Evolutionary conservation across 768 basidiomycete species (phyloP).

Genomic region (Agaricus sinodeliciosus): DNA sequence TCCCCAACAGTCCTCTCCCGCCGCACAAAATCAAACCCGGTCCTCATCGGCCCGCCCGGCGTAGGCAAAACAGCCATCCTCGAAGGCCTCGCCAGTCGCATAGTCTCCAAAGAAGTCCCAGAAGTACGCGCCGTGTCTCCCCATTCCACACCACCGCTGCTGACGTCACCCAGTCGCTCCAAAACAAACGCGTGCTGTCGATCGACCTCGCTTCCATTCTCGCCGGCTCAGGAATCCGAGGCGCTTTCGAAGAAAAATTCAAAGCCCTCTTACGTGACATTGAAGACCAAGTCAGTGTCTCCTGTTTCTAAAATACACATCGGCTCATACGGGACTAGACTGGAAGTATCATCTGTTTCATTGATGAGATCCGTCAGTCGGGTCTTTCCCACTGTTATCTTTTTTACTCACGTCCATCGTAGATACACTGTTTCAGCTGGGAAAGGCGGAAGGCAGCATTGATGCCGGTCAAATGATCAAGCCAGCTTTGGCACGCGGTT

Average conservation of each 20-base stretch:
- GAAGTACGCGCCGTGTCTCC: conserved; percentile 46
- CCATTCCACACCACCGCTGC: not conserved
- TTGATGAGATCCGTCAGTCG: conserved; percentile 78
- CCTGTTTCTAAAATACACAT: conserved; percentile 20
- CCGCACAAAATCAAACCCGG: conserved; percentile 89
- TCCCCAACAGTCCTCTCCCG: conserved; percentile 72
- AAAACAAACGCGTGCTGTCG: conserved; percentile 82
- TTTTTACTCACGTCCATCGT: not conserved
- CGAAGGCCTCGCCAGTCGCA: conserved; percentile 83
- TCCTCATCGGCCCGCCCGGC: conserved; percentile 81
- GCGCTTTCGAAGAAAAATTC: conserved; percentile 92
- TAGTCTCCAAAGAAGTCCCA: conserved; percentile 85
- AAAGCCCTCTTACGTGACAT: conserved; percentile 87
- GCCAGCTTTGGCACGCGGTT: conserved; percentile 79
- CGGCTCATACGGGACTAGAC: conserved; percentile 26
- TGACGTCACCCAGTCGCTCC: conserved; percentile 52
- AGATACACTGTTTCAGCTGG: conserved; percentile 83
- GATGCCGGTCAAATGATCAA: conserved; percentile 95
- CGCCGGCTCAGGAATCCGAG: conserved; percentile 87
- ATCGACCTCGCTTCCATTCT: conserved; percentile 80
- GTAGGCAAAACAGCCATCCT: conserved; percentile 92
- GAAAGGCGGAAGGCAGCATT: conserved; percentile 87
- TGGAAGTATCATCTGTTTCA: conserved; percentile 85
- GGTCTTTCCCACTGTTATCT: not conserved
- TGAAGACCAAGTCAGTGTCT: conserved; percentile 56